Evolutionary conservation across 2,329 filamentous ascomycete genomes (phyloP).

Genomic region (Exophiala calicioides): DNA sequence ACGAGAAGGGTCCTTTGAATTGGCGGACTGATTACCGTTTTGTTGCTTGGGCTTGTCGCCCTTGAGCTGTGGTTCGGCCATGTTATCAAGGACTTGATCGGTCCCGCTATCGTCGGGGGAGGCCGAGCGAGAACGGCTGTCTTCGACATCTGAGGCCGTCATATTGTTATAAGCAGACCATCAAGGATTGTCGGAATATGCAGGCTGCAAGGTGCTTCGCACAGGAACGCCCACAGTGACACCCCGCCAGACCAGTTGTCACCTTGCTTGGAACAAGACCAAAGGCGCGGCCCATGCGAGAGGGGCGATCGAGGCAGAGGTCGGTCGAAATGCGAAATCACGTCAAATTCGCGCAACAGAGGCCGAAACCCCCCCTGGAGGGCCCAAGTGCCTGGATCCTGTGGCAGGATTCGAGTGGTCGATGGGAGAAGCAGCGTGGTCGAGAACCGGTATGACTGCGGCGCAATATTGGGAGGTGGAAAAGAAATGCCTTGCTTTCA

Average conservation of each 20-base stretch:
- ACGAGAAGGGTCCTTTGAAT: constrained; percentile 83
- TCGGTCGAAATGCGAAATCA: constrained; percentile 12
- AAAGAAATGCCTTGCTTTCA: constrained; percentile 1
- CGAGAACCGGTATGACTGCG: constrained; percentile 9
- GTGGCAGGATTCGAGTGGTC: not conserved
- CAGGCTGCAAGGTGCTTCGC: constrained; percentile 19
- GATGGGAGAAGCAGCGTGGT: constrained; percentile 1
- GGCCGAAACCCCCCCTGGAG: constrained; percentile 5
- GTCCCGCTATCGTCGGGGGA: constrained; percentile 41
- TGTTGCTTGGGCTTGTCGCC: constrained; percentile 53
- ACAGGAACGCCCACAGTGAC: constrained; percentile 22
- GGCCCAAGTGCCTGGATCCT: constrained; percentile 13
- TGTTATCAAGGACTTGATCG: constrained; percentile 41
- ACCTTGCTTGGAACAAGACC: constrained; percentile 10
- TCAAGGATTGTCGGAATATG: constrained; percentile 22
- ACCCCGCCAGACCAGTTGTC: constrained; percentile 12
- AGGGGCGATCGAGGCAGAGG: constrained; percentile 7
- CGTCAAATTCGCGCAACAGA: constrained; percentile 3
- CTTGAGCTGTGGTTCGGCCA: constrained; percentile 42
- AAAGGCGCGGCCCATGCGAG: constrained; percentile 9
- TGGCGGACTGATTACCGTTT: constrained; percentile 53
- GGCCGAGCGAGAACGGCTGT: constrained; percentile 38
- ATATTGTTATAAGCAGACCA: constrained; percentile 35
- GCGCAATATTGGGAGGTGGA: constrained; percentile 13
- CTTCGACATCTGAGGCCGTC: constrained; percentile 39